Base-by-base conservation (phyloP, 2,329 filamentous ascomycete genomes). In the Lachnellula subtilissima region DNA sequence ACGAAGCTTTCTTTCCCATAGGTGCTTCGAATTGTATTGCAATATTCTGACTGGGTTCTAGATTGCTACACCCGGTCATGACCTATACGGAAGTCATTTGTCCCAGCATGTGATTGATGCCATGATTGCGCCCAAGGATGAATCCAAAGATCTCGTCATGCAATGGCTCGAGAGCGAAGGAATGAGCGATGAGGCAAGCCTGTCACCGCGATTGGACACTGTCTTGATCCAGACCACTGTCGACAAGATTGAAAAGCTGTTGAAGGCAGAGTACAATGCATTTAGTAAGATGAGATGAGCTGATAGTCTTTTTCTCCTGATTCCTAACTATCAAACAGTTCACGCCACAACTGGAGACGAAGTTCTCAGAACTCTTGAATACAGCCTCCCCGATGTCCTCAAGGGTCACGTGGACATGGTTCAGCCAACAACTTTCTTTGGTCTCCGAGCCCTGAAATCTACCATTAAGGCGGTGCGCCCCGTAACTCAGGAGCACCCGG, bases 401-500 rank as follows among this genome's bases (percentile, higher is more conserved):
- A 79, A 83, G 62, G 73, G 74, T 43, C 81, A 83, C 63, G 80
- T 85, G 56, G 79, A 82, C 59, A 76, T 79, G 19, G 78, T 85
- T 36, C 81, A 85, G 66, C 82, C 82, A 4, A 85, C 82, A 1
- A 85, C 78, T 46, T 82, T 80, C 2, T 85, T 85, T 70, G 79
- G 65, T 61, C 56, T 69, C 56, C 62, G 60, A 69, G 57, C 55
- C 58, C 69, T 65, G 59, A 64, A 39, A 65, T 67, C 66, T 11
- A 64, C 55, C 1, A 60, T 67, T 22, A 55, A 52, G 12, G 59
- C 56, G 6, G 25, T 51, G n/a, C 49, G 57, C 5, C 51, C 51
- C 17, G 12, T 48, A 7, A 42, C 25, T 35, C 51, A 56, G 14
- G n/a, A 60, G 15, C 55, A 59, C 28, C 54, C 43, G 45, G 39